Percentiles rank a stretch among this genome's conserved stretches.
Conservation (phyloP, 163 green algal species). For the Trebouxia gelatinosa region DNA sequence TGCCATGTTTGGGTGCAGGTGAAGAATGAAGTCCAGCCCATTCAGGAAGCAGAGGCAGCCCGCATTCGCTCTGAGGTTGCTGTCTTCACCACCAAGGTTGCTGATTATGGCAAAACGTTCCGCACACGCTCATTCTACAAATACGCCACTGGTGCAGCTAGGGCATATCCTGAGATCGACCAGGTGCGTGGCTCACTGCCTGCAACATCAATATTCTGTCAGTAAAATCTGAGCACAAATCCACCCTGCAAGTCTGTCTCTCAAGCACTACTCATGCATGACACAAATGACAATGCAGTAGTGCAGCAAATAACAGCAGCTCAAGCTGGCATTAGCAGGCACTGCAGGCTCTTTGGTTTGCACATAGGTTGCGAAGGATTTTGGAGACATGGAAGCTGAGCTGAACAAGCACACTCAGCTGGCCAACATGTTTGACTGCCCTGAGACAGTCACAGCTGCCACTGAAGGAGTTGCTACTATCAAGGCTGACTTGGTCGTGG, state of each 20-base stretch:
- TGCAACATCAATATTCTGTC: too few species aligned
- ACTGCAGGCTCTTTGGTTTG: too few species aligned
- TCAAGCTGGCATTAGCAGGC: too few species aligned
- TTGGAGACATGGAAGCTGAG: constrained; percentile 45
- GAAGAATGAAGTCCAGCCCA: constrained; percentile 66
- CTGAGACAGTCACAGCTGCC: constrained; percentile 49
- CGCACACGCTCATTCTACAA: constrained; percentile 61
- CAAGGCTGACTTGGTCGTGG: constrained; percentile 62
- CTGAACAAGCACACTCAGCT: constrained; percentile 59
- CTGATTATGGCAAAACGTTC: constrained; percentile 49
- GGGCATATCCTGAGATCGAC: constrained; percentile 68
- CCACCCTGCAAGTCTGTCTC: too few species aligned
- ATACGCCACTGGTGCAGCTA: constrained; percentile 59
- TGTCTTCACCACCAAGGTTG: constrained; percentile 49
- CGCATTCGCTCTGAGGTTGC: constrained; percentile 75
- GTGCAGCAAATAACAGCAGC: too few species aligned
- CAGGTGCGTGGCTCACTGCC: constrained; percentile 28
- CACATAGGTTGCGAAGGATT: constrained; percentile 12
- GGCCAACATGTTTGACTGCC: constrained; percentile 77
- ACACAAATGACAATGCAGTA: too few species aligned
- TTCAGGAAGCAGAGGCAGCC: constrained; percentile 66
- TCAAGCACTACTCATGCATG: too few species aligned
- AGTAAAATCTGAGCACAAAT: too few species aligned
- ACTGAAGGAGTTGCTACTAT: constrained; percentile 47
- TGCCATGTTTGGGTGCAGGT: too few species aligned